These are phyloP conservation scores for Boletus sensibilis DNA, from an alignment of 768 basidiomycete genomes.

Conservation along the genomic window DNA sequence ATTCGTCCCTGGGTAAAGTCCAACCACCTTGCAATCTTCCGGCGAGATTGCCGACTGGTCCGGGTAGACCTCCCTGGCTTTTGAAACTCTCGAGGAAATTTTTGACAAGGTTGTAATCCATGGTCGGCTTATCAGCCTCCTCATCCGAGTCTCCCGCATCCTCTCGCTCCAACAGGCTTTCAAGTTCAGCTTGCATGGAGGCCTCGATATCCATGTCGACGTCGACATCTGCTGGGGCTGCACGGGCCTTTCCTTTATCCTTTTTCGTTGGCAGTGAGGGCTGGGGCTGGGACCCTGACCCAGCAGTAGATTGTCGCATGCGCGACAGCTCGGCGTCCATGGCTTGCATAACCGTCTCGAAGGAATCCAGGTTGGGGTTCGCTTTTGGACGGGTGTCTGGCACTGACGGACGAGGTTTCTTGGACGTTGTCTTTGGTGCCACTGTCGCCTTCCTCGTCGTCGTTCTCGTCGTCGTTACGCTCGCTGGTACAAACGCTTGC, in stretches of 20 bases:
- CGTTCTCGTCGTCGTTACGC: constrained; percentile 6
- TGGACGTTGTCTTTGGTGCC: constrained; percentile 7
- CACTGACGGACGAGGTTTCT: constrained; percentile 21
- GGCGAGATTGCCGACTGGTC: constrained; percentile 88
- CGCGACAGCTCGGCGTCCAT: constrained; percentile 83
- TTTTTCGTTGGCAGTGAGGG: constrained; percentile 39
- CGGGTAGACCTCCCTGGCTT: constrained; percentile 83
- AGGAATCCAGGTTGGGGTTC: constrained; percentile 82
- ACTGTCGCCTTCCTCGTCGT: constrained; percentile 1
- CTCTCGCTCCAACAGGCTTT: constrained; percentile 53
- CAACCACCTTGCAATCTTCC: constrained; percentile 80
- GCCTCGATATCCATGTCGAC: constrained; percentile 72
- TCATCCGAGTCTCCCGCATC: constrained; percentile 52
- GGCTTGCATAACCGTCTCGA: constrained; percentile 94
- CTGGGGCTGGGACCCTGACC: constrained; percentile 13
- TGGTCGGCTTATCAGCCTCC: constrained; percentile 43
- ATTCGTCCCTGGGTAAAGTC: constrained; percentile 68
- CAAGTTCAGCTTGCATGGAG: constrained; percentile 88
- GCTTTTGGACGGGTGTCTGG: constrained; percentile 41
- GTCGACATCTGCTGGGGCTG: constrained; percentile 38
- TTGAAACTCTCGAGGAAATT: constrained; percentile 97
- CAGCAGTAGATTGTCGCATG: constrained; percentile 32
- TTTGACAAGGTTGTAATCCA: constrained; percentile 92
- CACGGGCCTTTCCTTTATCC: constrained; percentile 41
- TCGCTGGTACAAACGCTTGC: constrained; percentile 59